Percentiles rank a stretch among this genome's conserved stretches.
phyloP scores from a whole-genome alignment of 371 early-diverging fungal genomes.

The Nematocida displodere region DNA sequence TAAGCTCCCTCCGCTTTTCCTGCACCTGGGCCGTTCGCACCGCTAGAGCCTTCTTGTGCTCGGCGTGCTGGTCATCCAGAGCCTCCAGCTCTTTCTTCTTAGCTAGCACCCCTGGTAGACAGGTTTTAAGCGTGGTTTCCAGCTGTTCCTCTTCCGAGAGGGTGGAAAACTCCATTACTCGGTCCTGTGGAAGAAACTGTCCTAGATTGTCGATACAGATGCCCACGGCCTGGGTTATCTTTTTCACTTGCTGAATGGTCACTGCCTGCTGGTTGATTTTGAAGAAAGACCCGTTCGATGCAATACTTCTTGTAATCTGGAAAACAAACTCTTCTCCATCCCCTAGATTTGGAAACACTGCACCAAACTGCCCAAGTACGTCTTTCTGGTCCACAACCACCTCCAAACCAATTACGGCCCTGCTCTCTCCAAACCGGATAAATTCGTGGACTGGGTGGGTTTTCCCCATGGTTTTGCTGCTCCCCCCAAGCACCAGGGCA shows the following conservation, averaged over 20 bases:
- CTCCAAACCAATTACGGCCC: constrained; percentile 48
- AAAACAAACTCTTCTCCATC: constrained; percentile 13
- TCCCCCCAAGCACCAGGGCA: constrained; percentile 83
- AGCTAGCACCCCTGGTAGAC: constrained; percentile 40
- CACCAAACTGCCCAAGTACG: not conserved
- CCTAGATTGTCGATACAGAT: constrained; percentile 62
- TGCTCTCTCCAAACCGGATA: constrained; percentile 57
- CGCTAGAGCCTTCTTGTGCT: constrained; percentile 24
- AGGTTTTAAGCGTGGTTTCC: constrained; percentile 32
- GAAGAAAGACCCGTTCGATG: constrained; percentile 46
- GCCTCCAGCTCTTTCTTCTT: constrained; percentile 40
- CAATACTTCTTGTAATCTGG: constrained; percentile 30
- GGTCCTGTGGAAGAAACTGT: constrained; percentile 65
- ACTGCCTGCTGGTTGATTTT: constrained; percentile 52
- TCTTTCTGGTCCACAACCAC: not conserved
- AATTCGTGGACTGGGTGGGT: constrained; percentile 57
- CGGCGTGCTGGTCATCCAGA: not conserved
- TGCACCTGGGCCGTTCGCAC: constrained; percentile 11
- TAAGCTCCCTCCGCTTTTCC: constrained; percentile 25
- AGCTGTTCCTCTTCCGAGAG: constrained; percentile 61
- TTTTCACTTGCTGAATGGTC: constrained; percentile 39
- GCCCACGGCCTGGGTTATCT: constrained; percentile 40
- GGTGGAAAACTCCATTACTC: constrained; percentile 63
- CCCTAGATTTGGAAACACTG: not conserved
- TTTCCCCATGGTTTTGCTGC: constrained; percentile 69